Evolutionary conservation across 495 filamentous ascomycete species (phyloP).

Genomic region (Mytilinidion resinicola): DNA sequence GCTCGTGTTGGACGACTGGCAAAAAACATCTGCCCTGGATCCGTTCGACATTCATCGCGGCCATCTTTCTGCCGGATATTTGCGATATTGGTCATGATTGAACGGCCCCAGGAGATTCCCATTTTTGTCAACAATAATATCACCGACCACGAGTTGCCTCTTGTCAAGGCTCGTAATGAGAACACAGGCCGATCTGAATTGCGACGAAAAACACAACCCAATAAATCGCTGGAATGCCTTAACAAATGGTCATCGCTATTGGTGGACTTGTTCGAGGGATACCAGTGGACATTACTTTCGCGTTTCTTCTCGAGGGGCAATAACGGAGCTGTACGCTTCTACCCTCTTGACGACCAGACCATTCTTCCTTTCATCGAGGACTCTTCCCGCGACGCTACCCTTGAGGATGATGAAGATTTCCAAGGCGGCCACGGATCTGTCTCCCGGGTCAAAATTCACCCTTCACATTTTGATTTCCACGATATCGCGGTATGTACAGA

Average conservation of each 20-base stretch:
- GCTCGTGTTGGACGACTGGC: no score
- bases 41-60: no score
- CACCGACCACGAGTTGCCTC: not conserved
- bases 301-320: not conserved
- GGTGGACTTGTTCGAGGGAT: not conserved
- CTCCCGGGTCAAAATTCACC: not conserved
- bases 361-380: conserved; percentile 8
- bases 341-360: not conserved
- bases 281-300: not conserved
- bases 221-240: not conserved
- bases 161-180: not conserved
- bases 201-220: not conserved
- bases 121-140: not conserved
- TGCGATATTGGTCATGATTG: no score
- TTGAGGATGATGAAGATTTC: not conserved
- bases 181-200: not conserved
- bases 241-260: not conserved
- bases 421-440: conserved; percentile 5
- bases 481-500: no score
- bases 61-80: no score
- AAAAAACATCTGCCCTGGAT: no score
- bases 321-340: no score
- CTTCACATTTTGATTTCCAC: conserved; percentile 2
- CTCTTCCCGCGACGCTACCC: no score
- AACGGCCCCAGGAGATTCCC: not conserved